A percentile compares a stretch with the other conserved stretches of the same genome.
Evolutionary conservation across 192 early-diverging fungal species (phyloP).

Genomic region (Coemansia erecta): DNA sequence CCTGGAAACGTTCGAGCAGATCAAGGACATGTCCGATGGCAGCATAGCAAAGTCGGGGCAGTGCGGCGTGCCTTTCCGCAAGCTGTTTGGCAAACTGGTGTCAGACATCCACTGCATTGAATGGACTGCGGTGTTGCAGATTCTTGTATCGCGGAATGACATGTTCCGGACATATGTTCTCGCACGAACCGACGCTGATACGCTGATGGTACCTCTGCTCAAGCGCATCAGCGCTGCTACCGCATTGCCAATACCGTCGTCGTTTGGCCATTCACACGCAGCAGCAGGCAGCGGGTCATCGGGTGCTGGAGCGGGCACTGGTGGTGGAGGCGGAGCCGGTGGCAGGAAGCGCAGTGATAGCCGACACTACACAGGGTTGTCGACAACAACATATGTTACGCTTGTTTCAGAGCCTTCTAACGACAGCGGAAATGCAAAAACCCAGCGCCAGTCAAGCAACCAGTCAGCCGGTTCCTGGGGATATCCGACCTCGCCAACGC

Average conservation of each 20-base stretch:
- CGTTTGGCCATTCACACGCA: constrained; percentile 9
- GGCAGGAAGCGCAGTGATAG: constrained; percentile 8
- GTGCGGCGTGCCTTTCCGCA: constrained; percentile 33
- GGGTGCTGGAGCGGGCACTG: background rate
- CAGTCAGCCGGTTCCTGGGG: background rate
- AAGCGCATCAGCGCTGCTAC: constrained; percentile 29
- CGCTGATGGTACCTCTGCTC: constrained; percentile 41
- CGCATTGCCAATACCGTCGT: constrained; percentile 29
- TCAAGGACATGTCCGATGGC: constrained; percentile 22
- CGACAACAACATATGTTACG: background rate
- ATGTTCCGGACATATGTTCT: constrained; percentile 42
- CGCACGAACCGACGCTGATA: constrained; percentile 47
- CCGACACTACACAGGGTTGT: background rate
- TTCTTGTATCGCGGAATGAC: constrained; percentile 32
- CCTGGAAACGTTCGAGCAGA: constrained; percentile 18
- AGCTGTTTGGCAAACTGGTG: constrained; percentile 31
- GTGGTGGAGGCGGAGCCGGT: background rate
- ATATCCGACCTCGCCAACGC: background rate
- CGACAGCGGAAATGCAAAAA: background rate
- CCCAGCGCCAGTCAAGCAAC: background rate
- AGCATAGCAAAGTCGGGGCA: constrained; percentile 4
- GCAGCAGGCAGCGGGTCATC: background rate
- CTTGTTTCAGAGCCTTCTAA: background rate
- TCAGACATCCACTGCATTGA: constrained; percentile 24
- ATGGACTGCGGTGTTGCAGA: constrained; percentile 37